Percentiles rank a stretch among this genome's conserved stretches.
Evolutionary conservation across 1,284 basidiomycete species (phyloP).

Genomic region (Tremellales sp.): DNA sequence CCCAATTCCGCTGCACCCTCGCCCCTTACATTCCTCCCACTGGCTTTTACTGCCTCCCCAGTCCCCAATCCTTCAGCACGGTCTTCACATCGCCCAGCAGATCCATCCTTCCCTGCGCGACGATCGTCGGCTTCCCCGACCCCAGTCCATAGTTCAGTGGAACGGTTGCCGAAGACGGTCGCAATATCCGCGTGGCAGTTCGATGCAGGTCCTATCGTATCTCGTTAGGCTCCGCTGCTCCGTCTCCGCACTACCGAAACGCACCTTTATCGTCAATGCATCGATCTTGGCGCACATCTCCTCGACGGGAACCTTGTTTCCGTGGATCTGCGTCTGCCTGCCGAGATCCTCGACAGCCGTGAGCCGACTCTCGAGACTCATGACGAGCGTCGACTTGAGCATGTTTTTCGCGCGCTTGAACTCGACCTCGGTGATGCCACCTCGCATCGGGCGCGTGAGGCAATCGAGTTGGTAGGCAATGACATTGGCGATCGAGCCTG

Average conservation of each 20-base stretch:
- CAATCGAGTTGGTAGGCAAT: constrained; percentile 70
- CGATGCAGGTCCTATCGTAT: constrained; percentile 40
- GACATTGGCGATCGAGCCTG: constrained; percentile 70
- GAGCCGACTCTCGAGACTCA: constrained; percentile 88
- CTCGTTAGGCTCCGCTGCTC: neutral
- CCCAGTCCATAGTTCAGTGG: constrained; percentile 46
- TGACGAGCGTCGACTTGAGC: constrained; percentile 87
- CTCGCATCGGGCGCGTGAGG: constrained; percentile 48
- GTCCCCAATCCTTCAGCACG: constrained; percentile 43
- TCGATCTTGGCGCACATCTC: constrained; percentile 94
- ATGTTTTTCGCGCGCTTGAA: constrained; percentile 90
- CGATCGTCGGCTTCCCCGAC: constrained; percentile 50
- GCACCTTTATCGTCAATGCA: constrained; percentile 67
- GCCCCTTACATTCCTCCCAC: neutral
- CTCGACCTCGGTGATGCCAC: constrained; percentile 54
- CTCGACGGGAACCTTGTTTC: constrained; percentile 75
- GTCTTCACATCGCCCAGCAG: constrained; percentile 42
- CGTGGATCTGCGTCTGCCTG: constrained; percentile 83
- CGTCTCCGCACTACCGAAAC: constrained; percentile 49
- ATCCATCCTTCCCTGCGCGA: constrained; percentile 47
- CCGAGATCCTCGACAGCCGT: constrained; percentile 67
- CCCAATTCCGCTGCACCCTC: no score
- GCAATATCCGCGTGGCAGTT: constrained; percentile 43
- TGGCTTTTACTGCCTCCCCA: constrained; percentile 27
- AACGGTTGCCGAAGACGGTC: constrained; percentile 27